A percentile compares a stretch with the other conserved stretches of the same genome.
phyloP scores from a whole-genome alignment of 176 grass and related monocot species.

The Raddia guianensis region DNA sequence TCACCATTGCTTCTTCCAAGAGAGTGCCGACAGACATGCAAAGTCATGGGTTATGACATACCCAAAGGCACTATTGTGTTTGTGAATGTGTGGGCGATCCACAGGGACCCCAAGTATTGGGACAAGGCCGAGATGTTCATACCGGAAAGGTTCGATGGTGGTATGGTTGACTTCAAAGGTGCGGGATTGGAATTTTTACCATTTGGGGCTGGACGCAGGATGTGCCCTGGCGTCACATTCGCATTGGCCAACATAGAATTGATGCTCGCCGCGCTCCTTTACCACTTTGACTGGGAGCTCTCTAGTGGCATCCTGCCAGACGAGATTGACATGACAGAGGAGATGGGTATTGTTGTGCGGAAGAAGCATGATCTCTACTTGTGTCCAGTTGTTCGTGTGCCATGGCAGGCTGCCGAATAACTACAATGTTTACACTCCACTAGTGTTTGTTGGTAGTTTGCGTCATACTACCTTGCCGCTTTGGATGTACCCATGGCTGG shows the following conservation, averaged over 20 bases:
- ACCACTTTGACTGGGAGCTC: constrained; percentile 49
- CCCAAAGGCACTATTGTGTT: constrained; percentile 28
- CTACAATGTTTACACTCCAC: no score
- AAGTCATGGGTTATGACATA: constrained; percentile 41
- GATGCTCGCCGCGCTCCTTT: constrained; percentile 32
- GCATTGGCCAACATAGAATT: constrained; percentile 28
- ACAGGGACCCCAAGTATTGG: constrained; percentile 42
- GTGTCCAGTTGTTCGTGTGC: background rate
- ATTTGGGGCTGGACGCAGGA: constrained; percentile 51
- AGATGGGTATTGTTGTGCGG: background rate
- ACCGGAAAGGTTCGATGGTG: constrained; percentile 39
- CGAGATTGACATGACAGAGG: constrained; percentile 43
- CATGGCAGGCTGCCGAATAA: no score
- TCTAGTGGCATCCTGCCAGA: background rate
- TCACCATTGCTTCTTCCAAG: constrained; percentile 38
- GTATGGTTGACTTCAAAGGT: constrained; percentile 30
- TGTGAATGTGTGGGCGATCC: constrained; percentile 50
- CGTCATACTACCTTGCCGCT: no score
- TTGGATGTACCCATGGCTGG: no score
- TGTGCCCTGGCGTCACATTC: constrained; percentile 36
- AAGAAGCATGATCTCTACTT: constrained; percentile 15
- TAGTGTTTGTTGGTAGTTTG: no score
- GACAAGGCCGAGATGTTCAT: constrained; percentile 28
- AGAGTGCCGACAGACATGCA: constrained; percentile 24
- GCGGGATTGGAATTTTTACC: constrained; percentile 33